Evolutionary conservation across 2,329 filamentous ascomycete genomes (phyloP).

Genomic region (Penicillium sp.): DNA sequence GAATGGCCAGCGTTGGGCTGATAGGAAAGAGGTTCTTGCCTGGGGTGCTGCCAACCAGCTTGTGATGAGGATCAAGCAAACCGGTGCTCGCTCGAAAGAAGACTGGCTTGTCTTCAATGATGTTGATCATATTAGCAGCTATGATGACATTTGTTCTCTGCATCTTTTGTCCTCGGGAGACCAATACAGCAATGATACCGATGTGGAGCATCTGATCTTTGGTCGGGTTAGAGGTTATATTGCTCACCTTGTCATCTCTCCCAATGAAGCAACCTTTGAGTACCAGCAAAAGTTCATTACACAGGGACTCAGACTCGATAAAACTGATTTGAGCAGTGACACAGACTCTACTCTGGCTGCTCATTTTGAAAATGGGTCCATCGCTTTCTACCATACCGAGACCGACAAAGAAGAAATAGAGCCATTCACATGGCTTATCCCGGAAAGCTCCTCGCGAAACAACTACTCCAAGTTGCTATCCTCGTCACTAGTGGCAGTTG

Average conservation of each 20-base stretch:
- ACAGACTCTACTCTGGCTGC: conserved; percentile 51
- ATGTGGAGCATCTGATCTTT: conserved; percentile 52
- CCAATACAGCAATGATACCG: conserved; percentile 36
- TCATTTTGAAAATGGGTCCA: conserved; percentile 49
- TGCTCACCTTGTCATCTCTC: conserved; percentile 39
- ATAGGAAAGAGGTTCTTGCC: conserved; percentile 57
- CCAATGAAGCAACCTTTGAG: conserved; percentile 29
- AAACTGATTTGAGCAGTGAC: conserved; percentile 48
- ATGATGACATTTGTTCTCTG: conserved; percentile 61
- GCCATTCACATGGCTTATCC: conserved; percentile 36
- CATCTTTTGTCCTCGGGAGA: conserved; percentile 50
- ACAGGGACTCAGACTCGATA: conserved; percentile 46
- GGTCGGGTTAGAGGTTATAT: conserved; percentile 59
- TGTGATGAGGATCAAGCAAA: conserved; percentile 51
- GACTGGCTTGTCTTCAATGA: conserved; percentile 56
- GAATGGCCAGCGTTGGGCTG: conserved; percentile 47
- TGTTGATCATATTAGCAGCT: conserved; percentile 51
- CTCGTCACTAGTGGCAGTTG: conserved; percentile 52
- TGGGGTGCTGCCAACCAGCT: conserved; percentile 63
- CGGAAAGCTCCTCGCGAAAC: conserved; percentile 33
- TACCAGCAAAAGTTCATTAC: conserved; percentile 47
- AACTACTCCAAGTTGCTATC: conserved; percentile 57
- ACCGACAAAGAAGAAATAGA: conserved; percentile 34
- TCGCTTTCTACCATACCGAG: conserved; percentile 50
- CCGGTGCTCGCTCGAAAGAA: conserved; percentile 35